A percentile compares a stretch with the other conserved stretches of the same genome.
phyloP scores from a whole-genome alignment of 192 early-diverging fungal species.

The Backusella tarrabulga region DNA sequence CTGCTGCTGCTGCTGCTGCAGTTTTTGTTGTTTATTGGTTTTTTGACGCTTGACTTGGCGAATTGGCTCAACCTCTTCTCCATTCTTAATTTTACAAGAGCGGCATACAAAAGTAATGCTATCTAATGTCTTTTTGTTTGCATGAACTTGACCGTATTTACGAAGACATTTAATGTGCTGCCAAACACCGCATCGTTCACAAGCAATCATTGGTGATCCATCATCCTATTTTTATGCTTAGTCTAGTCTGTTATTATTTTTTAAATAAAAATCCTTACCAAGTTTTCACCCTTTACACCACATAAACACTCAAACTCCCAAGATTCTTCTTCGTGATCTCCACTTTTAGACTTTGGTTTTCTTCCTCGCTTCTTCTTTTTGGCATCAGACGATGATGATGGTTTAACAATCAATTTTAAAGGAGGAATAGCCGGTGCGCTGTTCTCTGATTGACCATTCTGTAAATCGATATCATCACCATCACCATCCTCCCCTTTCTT shows the following conservation, averaged over 20 bases:
- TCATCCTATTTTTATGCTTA: slow-evolving; percentile 45
- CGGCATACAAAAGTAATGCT: slow-evolving; percentile 49
- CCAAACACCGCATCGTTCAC: slow-evolving; percentile 67
- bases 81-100: slow-evolving; percentile 33
- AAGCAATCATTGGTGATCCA: slow-evolving; percentile 72
- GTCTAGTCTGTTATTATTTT: not conserved
- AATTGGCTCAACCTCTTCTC: not conserved
- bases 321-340: slow-evolving; percentile 35
- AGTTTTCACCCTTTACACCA: slow-evolving; percentile 43
- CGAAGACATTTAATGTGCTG: slow-evolving; percentile 67
- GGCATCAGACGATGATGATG: not conserved
- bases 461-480: not conserved
- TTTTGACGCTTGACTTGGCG: not conserved
- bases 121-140: slow-evolving; percentile 41
- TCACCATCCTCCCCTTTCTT: not conserved
- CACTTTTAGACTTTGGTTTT: slow-evolving; percentile 15
- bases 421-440: slow-evolving; percentile 5
- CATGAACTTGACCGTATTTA: slow-evolving; percentile 31
- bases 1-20: not conserved
- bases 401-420: not conserved
- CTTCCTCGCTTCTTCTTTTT: slow-evolving; percentile 20
- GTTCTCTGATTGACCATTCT: not conserved
- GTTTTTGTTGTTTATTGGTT: not conserved
- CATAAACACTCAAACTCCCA: slow-evolving; percentile 53
- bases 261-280: slow-evolving; percentile 33